Conservation (phyloP, 2,329 filamentous ascomycete genomes). For the Juglanconis oblonga region DNA sequence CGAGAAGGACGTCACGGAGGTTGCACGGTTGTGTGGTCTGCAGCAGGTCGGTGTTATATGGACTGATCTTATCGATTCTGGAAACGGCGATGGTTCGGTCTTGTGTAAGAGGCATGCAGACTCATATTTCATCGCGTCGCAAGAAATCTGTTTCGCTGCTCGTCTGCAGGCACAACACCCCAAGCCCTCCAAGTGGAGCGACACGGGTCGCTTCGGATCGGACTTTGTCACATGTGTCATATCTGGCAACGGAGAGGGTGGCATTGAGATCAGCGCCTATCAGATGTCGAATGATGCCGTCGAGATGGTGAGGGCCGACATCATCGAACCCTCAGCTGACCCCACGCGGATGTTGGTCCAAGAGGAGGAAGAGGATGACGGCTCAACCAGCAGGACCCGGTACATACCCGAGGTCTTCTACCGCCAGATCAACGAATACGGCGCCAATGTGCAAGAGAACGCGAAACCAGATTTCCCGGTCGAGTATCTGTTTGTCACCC, state of each 20-base stretch:
- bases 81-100: slow-evolving; percentile 77
- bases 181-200: slow-evolving; percentile 93
- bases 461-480: slow-evolving; percentile 95
- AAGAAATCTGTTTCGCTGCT: slow-evolving; percentile 87
- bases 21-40: slow-evolving; percentile 80
- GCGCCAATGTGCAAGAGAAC: slow-evolving; percentile 93
- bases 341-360: slow-evolving; percentile 93
- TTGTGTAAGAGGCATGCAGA: slow-evolving; percentile 94
- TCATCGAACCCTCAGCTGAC: slow-evolving; percentile 92
- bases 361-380: slow-evolving; percentile 82
- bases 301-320: slow-evolving; percentile 94
- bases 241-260: slow-evolving; percentile 85
- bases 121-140: slow-evolving; percentile 89
- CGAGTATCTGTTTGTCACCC: slow-evolving; percentile 91
- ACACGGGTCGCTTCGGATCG: slow-evolving; percentile 88
- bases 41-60: slow-evolving; percentile 91
- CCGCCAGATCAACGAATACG: slow-evolving; percentile 92
- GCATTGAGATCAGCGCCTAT: slow-evolving; percentile 87
- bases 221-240: slow-evolving; percentile 97
- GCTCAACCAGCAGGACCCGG: slow-evolving; percentile 63
- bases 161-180: slow-evolving; percentile 85
- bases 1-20: slow-evolving; percentile 74
- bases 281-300: slow-evolving; percentile 94
- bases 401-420: slow-evolving; percentile 99
- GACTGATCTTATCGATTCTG: slow-evolving; percentile 84